Percentiles rank a stretch among this genome's conserved stretches.
Conservation (phyloP, 2,329 filamentous ascomycete species). For the Alternaria solani region DNA sequence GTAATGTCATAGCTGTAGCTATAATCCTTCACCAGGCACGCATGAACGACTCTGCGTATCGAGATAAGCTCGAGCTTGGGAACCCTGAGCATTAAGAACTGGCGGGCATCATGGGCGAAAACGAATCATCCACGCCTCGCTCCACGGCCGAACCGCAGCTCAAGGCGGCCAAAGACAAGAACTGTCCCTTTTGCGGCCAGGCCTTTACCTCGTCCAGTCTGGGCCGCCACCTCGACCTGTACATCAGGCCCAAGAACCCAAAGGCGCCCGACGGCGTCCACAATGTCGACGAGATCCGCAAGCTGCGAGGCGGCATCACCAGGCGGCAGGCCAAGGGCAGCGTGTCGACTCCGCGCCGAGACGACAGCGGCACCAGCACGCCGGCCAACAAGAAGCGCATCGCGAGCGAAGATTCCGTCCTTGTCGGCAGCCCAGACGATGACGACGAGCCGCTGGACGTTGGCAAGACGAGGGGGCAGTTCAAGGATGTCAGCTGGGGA, state of each 20-base stretch:
- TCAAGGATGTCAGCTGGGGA: constrained; percentile 76
- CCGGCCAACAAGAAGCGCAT: constrained; percentile 33
- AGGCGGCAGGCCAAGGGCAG: constrained; percentile 79
- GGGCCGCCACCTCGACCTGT: constrained; percentile 91
- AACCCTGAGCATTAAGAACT: constrained; percentile 18
- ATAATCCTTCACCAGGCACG: constrained; percentile 14
- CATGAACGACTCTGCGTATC: constrained; percentile 27
- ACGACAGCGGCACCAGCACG: constrained; percentile 49
- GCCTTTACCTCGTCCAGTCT: constrained; percentile 86
- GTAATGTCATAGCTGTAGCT: constrained; percentile 41
- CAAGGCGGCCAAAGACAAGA: constrained; percentile 79
- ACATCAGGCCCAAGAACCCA: constrained; percentile 92
- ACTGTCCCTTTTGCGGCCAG: constrained; percentile 87
- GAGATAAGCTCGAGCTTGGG: constrained; percentile 30
- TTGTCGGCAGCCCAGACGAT: constrained; percentile 34
- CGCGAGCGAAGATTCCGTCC: constrained; percentile 37
- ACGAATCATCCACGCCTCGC: constrained; percentile 49
- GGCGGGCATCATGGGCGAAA: constrained; percentile 42
- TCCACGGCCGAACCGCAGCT: constrained; percentile 40
- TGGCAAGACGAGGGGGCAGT: constrained; percentile 49
- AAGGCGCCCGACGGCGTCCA: constrained; percentile 87
- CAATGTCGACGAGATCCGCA: constrained; percentile 86
- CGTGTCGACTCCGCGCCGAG: constrained; percentile 58
- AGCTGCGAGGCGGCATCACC: constrained; percentile 84
- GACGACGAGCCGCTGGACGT: constrained; percentile 36